Evolutionary conservation across 176 grass and related monocot species (phyloP), one percentile per base, ranked within the genome.

Genomic region (Oryza brachyantha): DNA sequence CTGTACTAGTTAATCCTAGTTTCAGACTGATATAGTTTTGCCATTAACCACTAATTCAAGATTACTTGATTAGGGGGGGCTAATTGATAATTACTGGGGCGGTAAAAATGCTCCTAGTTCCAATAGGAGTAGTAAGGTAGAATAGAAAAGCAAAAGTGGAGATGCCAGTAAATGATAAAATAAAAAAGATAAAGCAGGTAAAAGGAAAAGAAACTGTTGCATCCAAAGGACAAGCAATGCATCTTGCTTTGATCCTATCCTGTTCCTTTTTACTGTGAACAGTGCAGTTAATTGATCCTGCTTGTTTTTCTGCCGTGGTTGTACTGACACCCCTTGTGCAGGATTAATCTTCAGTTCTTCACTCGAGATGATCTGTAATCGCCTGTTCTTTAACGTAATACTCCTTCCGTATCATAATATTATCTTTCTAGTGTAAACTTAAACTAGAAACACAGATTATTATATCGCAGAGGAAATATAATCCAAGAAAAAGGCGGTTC

Each of bases 171-270:
- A 80, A 66, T 63, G 55, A 29, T 26, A n/a, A n/a, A 59, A 35
- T 32, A 67, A 36, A 72, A 84, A 82, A 82, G 76, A 68, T 62
- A 79, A 79, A 84, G 81, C 35, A 5, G 64, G 65, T 89, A 76
- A 84, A 83, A 64, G 7, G 17, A 5, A 42, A 66, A 68, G 32
- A 59, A 64, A 29, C n/a, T 38, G 73, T 70, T 61, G 36, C 50
- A 48, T 62, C n/a, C 22, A 17, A 57, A 62, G 61, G 17, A 46
- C 61, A 4, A 63, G 48, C 79, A 37, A 29, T 3, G 84, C 54
- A 32, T 62, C 13, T 24, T 24, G 65, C 61, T 78, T 64, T 65
- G 8, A 59, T 54, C 39, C 59, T 27, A 12, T 32, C 26, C 8
- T 57, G 68, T 43, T 73, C 68, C 17, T 57, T 73, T 88, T 80